Evolutionary conservation across 2,329 filamentous ascomycete genomes (phyloP), one percentile per base, ranked within the genome.

Genomic region (Lasiodiplodia citricola): DNA sequence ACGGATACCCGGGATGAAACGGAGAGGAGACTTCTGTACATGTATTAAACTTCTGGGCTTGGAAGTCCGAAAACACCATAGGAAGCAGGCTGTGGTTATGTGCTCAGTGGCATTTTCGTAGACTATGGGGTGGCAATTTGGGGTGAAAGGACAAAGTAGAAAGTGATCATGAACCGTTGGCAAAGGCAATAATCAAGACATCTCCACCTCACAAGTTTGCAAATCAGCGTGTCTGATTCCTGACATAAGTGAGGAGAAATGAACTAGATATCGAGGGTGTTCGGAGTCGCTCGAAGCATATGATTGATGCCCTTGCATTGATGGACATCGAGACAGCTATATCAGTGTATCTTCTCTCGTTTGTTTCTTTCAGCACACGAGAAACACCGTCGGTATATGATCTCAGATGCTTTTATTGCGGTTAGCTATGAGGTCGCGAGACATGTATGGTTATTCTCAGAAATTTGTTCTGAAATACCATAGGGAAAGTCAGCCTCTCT

Each of bases 391-490:
- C n/a, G 28, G n/a, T 23, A 23, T 23, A 37, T 44, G 38, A 60
- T 63, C 18, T 63, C n/a, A 58, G 38, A 52, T 52, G 60, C 60
- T 64, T 63, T 41, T 64, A 38, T 52, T 64, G 44, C 28, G 60
- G 60, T 25, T 28, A 64, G 60, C 47, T 64, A 64, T 31, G 41
- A 31, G 47, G 60, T 52, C 60, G 60, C 28, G 60, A 54, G 60
- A 64, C 60, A 31, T 4, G 16, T 13, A 11, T 64, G 44, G 14
- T 51, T 63, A 14, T n/a, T 14, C 58, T 37, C 41, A n/a, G 25
- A 37, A 13, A 14, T 47, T 50, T 28, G 25, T 21, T 52, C 25
- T 21, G n/a, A 21, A 38, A 51, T 47, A 64, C 35, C n/a, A 21
- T 35, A 18, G 31, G 38, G 23, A 23, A 16, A 64, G 58, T 44